Base-by-base conservation (phyloP, 176 grass and related monocot species). In the Ampelocalamus luodianensis region DNA sequence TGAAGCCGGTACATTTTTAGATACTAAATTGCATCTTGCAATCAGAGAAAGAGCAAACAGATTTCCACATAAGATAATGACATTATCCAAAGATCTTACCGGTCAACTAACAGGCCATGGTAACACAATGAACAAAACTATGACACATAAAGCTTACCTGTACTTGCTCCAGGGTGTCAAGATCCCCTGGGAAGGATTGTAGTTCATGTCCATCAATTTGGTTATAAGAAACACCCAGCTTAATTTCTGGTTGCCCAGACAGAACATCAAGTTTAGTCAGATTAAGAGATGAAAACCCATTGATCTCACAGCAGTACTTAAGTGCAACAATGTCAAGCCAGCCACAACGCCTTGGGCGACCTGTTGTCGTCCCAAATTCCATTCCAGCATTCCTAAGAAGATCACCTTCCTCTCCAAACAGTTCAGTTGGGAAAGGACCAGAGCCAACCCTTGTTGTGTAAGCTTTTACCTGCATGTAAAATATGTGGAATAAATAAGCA, bases 221-320 rank as follows among this genome's bases (percentile, higher is more conserved):
- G 53, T 36, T 89, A 63, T 96, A 93, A 68, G 89, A 87, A 85
- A 93, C 86, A 86, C 89, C 90, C 56, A 96, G 14, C 56, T 85
- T 93, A 44, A 96, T 77, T 81, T 91, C 94, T 54, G 80, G 22
- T 40, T 91, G 56, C 50, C 92, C 94, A 6, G 94, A 91, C 10
- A 96, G 84, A 42, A 96, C 94, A 91, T 96, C 94, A 78, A 96
- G 94, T 86, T 96, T 96, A 50, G 94, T 93, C 18, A 96, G 85
- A 83, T 93, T 91, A 44, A 93, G 89, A 74, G 86, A 89, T 27
- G 94, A 91, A 49, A 96, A 93, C 5, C 94, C 94, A 74, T 96
- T 96, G 48, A 96, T 91, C 26, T 90, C 87, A 37, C 87, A 93
- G 79, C 85, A 89, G 72, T 96, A 93, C 40, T 93, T 93, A 1